Evolutionary conservation across 2,329 filamentous ascomycete species (phyloP), one percentile per base, ranked within the genome.

Genomic region (Simplicillium sp.): DNA sequence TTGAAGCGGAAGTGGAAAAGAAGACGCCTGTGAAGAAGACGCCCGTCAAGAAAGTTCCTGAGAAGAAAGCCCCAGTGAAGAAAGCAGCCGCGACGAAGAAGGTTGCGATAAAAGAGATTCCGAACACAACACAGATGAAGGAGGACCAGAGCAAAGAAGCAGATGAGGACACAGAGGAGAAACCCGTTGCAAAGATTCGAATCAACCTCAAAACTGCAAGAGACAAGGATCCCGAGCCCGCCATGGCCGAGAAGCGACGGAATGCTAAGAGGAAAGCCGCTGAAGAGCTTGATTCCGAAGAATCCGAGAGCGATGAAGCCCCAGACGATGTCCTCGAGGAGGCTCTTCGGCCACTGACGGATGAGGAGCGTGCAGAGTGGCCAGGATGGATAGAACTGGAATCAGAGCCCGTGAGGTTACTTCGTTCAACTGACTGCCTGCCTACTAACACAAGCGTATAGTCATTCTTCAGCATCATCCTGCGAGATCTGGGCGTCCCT

Each of bases 401-500:
- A 61, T 94, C 87, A 7, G 88, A 96, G 46, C 89, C 89, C 7
- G 87, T 87, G 61, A 62, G 75, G 55, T 33, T 3, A 12, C 13
- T n/a, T 8, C n/a, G 7, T 34, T 14, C 20, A 18, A 0, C 31
- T 45, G n/a, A 41, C 29, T 29, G 15, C 35, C 11, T 36, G 7
- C 18, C 8, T 36, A 41, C 47, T 54, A 36, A 56, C 28, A 37
- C 16, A 25, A 14, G 13, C 38, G 1, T 45, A 14, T 16, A 88
- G 85, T 81, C 77, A 20, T 81, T 89, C 51, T 96, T 97, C 67
- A 92, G 88, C 52, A 77, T 80, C 32, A 90, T 97, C 58, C 69
- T 97, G 3, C 73, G 75, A 29, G 80, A 88, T 37, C 79, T 92
- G 44, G 88, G 88, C 16, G 83, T 92, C 4, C 66, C 73, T 42